phyloP scores from a whole-genome alignment of 2,329 filamentous ascomycete species.

The Sporothrix sp. region DNA sequence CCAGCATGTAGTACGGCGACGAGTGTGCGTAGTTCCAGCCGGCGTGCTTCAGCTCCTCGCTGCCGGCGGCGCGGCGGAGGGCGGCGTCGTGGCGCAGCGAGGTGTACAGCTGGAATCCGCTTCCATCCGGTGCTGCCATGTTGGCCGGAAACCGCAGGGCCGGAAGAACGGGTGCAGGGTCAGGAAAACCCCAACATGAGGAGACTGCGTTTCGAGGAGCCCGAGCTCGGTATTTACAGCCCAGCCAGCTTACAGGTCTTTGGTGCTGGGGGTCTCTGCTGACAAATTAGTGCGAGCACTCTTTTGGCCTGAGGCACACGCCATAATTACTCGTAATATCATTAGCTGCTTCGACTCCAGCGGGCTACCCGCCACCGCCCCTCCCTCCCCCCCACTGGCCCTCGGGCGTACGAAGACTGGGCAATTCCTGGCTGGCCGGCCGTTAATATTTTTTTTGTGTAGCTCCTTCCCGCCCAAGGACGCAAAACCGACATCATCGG shows the following conservation, averaged over 20 bases:
- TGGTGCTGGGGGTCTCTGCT: not conserved
- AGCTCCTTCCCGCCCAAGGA: slow-evolving; percentile 16
- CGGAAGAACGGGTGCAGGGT: not conserved
- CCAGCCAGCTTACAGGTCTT: not conserved
- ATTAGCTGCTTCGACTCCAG: too few species aligned
- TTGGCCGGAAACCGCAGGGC: slow-evolving; percentile 19
- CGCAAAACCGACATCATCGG: slow-evolving; percentile 18
- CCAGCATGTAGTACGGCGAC: slow-evolving; percentile 69
- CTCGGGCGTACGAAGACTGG: not conserved
- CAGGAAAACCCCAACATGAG: not conserved
- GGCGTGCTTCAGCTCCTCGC: slow-evolving; percentile 29
- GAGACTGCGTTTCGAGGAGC: not conserved
- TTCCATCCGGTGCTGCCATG: slow-evolving; percentile 22
- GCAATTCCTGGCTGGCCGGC: not conserved
- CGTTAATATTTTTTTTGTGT: slow-evolving; percentile 14
- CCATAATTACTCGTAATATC: too few species aligned
- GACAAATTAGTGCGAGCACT: slow-evolving; percentile 12
- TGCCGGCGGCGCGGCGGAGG: slow-evolving; percentile 36
- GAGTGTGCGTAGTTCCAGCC: slow-evolving; percentile 43
- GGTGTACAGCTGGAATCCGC: slow-evolving; percentile 54
- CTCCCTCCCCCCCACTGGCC: not conserved
- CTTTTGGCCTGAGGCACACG: slow-evolving; percentile 15
- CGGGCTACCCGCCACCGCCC: not conserved
- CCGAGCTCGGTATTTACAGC: not conserved
- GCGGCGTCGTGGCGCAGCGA: slow-evolving; percentile 61